Conservation (phyloP, 2,329 filamentous ascomycete species). For the Pyrenochaeta sp. region DNA sequence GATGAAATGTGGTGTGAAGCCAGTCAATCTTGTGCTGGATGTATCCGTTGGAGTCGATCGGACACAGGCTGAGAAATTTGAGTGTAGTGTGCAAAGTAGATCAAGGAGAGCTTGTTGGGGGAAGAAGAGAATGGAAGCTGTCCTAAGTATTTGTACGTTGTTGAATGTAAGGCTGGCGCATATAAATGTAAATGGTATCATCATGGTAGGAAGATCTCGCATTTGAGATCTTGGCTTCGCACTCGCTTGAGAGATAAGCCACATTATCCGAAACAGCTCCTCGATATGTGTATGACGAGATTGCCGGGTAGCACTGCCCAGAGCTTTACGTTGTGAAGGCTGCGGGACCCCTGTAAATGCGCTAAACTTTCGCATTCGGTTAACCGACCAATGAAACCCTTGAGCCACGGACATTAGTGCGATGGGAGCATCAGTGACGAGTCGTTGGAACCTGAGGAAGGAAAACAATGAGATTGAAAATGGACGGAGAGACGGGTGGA, state of each 20-base stretch:
- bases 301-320: not conserved
- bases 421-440: too few relatives aligned
- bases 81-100: not conserved
- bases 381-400: not conserved
- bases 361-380: conserved; percentile 9
- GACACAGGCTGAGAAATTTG: not conserved
- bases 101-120: not conserved
- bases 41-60: not conserved
- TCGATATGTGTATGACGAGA: not conserved
- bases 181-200: not conserved
- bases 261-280: too few relatives aligned
- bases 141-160: not conserved
- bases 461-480: too few relatives aligned
- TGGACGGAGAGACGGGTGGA: too few relatives aligned
- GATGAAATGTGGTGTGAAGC: not conserved
- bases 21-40: not conserved
- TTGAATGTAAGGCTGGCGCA: not conserved
- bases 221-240: not conserved
- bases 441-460: too few relatives aligned
- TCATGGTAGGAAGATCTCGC: not conserved
- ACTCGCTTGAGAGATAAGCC: not conserved
- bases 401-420: not conserved
- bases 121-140: not conserved
- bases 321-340: not conserved
- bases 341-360: not conserved